Evolutionary conservation across 257 asterid species (phyloP), one percentile per base, ranked within the genome.

Genomic region (Solanum stenotomum): DNA sequence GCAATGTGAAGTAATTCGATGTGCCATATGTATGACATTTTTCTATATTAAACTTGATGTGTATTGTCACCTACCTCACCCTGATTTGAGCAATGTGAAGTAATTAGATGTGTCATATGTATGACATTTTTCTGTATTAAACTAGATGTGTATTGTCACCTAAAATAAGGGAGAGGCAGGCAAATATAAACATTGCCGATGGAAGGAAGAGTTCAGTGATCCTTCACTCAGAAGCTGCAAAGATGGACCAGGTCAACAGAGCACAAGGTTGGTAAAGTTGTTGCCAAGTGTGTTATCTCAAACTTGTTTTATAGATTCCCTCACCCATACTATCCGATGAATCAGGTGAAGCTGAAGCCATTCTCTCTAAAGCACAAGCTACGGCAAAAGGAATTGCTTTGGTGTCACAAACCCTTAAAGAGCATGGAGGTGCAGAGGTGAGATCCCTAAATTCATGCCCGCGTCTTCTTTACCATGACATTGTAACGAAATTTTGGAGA

Each of bases 301-400:
- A 78, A 5, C 84, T 27, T 40, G 34, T 78, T 40, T 38, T 40
- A 14, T 40, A 38, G 35, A 40, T 77, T n/a, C 23, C 84, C 84
- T 77, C 84, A 13, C 14, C 23, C 23, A 40, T 40, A 77, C 35
- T 37, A 10, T 78, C 37, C 9, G 35, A 42, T 40, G 15, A 85
- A 89, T 83, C 93, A 96, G 98, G 98, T 89, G 99, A 96, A 90
- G 99, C 99, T 85, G 95, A 95, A 92, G 98, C 99, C 70, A 95
- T 95, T 81, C 93, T 93, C 90, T 98, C 97, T 75, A 91, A 91
- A 89, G 95, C 98, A 87, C 91, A 93, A 87, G 98, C 99, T 49
- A 95, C 97, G n/a, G 94, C 98, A 20, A 92, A 95, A 92, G 98
- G 98, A 88, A 94, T 96, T 82, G 90, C 88, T 4, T 44, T 94